These are phyloP conservation scores for Aspergillus ostianus DNA, from an alignment of 495 filamentous ascomycete genomes.

Conservation along the genomic window DNA sequence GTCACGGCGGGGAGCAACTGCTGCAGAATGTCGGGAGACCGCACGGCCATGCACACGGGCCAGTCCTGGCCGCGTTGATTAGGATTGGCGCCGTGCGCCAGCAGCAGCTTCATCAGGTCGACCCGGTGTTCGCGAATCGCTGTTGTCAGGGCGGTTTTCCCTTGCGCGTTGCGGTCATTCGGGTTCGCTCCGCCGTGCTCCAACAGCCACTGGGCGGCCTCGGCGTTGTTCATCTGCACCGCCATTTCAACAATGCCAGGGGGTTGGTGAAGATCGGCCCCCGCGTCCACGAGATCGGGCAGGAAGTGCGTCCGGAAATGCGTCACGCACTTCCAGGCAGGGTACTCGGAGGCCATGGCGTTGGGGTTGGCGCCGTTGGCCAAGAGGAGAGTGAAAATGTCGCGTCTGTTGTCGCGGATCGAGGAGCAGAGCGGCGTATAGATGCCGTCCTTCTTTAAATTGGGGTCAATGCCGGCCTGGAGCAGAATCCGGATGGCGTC, in stretches of 20 bases:
- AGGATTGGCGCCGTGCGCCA: slow-evolving; percentile 50
- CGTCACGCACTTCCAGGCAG: slow-evolving; percentile 55
- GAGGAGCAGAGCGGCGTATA: slow-evolving; percentile 57
- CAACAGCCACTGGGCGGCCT: slow-evolving; percentile 47
- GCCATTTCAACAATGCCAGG: slow-evolving; percentile 57
- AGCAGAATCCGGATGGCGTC: slow-evolving; percentile 50
- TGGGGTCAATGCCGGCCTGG: slow-evolving; percentile 47
- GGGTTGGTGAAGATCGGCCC: slow-evolving; percentile 48
- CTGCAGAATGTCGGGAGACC: slow-evolving; percentile 43
- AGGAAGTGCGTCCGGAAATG: slow-evolving; percentile 51
- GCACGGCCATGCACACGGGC: slow-evolving; percentile 55
- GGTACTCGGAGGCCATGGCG: slow-evolving; percentile 50
- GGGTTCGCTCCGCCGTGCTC: slow-evolving; percentile 44
- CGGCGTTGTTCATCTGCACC: slow-evolving; percentile 48
- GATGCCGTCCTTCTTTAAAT: slow-evolving; percentile 54
- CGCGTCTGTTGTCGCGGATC: slow-evolving; percentile 51
- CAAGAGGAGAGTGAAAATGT: slow-evolving; percentile 51
- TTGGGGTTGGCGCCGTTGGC: slow-evolving; percentile 53
- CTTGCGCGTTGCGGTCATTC: slow-evolving; percentile 46
- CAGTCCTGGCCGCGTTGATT: slow-evolving; percentile 52
- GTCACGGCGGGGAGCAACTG: slow-evolving; percentile 43
- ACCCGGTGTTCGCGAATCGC: slow-evolving; percentile 48
- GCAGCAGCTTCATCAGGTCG: slow-evolving; percentile 47
- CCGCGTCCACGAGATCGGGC: slow-evolving; percentile 46
- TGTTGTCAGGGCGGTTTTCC: slow-evolving; percentile 51